A percentile compares a stretch with the other conserved stretches of the same genome.
phyloP scores from a whole-genome alignment of 257 asterid species.

The Apocynum venetum region DNA sequence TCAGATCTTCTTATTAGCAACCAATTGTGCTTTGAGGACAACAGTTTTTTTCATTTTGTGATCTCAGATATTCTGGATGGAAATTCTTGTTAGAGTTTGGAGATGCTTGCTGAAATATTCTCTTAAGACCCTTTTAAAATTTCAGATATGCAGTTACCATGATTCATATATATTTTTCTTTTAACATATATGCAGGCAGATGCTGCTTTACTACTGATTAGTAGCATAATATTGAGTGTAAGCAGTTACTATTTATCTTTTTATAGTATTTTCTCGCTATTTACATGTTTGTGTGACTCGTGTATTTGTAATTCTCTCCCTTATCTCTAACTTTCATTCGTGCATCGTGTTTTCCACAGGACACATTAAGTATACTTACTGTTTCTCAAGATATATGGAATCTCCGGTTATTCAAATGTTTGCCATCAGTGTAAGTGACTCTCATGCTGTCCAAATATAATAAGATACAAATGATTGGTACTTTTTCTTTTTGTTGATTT shows the following conservation, averaged over 20 bases:
- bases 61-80: background rate
- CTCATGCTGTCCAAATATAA: conserved; percentile 13
- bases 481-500: background rate
- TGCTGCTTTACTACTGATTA: conserved; percentile 66
- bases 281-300: no score
- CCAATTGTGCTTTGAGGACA: background rate
- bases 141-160: background rate
- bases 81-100: background rate
- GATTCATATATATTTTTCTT: background rate
- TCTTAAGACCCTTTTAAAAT: background rate
- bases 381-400: conserved; percentile 84
- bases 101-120: background rate
- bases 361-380: conserved; percentile 45
- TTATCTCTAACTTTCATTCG: no score
- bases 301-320: no score
- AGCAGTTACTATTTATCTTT: conserved; percentile 21
- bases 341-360: conserved; percentile 44
- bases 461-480: background rate
- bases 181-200: conserved; percentile 73
- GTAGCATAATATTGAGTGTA: conserved; percentile 67
- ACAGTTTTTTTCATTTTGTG: background rate
- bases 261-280: background rate
- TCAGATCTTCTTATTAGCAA: background rate
- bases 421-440: conserved; percentile 76
- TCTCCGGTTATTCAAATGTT: conserved; percentile 66